A percentile compares a stretch with the other conserved stretches of the same genome.
Evolutionary conservation across 257 asterid genomes (phyloP).

Genomic region (Misopates orontium): DNA sequence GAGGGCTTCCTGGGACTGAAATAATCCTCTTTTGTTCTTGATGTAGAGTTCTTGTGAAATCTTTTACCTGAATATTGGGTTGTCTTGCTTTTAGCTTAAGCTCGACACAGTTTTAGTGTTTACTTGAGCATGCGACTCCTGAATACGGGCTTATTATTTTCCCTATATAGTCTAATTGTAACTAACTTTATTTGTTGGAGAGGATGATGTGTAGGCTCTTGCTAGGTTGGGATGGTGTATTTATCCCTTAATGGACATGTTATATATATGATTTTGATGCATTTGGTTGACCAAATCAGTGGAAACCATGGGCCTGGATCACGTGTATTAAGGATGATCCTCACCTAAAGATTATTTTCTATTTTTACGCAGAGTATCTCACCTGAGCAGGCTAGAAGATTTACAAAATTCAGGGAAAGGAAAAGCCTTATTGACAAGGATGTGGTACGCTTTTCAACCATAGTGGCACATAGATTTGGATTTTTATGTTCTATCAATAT

Average conservation of each 20-base stretch:
- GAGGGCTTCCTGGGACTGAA: constrained; percentile 1
- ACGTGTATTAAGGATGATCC: neutral
- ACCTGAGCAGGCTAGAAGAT: constrained; percentile 76
- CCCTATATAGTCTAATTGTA: neutral
- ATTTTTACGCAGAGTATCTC: constrained; percentile 97
- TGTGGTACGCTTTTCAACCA: constrained; percentile 59
- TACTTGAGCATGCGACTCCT: constrained; percentile 5
- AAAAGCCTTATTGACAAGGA: constrained; percentile 96
- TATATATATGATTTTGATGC: constrained; percentile 1
- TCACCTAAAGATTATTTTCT: neutral
- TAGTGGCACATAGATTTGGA: neutral
- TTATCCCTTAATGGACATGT: neutral
- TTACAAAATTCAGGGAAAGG: constrained; percentile 96
- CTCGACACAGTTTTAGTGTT: constrained; percentile 4
- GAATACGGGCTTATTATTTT: constrained; percentile 6
- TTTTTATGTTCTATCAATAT: neutral
- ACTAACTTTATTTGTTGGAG: too few relatives aligned
- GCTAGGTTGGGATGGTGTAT: constrained; percentile 16
- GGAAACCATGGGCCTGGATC: neutral
- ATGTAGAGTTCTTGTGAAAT: neutral
- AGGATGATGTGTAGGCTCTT: neutral
- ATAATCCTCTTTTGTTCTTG: neutral
- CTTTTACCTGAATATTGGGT: neutral
- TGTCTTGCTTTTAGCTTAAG: neutral
- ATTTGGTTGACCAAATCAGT: constrained; percentile 18